Base-by-base conservation (phyloP, 2,329 filamentous ascomycete genomes). In the Rasamsonia emersonii region DNA sequence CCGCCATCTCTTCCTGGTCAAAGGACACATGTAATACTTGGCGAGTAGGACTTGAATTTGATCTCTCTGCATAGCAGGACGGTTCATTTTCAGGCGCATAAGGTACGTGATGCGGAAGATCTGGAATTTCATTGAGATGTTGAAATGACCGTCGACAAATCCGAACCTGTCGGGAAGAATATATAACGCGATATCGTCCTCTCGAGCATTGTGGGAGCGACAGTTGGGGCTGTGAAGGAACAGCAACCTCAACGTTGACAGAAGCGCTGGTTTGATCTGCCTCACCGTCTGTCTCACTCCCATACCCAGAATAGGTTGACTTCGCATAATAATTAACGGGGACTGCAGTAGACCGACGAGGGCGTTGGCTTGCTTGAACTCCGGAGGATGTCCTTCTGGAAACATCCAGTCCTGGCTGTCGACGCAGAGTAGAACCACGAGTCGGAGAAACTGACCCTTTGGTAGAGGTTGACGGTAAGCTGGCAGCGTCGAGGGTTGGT, bases 321-420 rank as follows among this genome's bases (percentile, higher is more conserved):
- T 36, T 45, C 9, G 45, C 35, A 28, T 51, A 59, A 29, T 61
- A 61, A 13, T 59, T 59, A 2, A 10, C 26, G 2, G 54, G 53
- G 3, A 42, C 46, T 4, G 30, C 45, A 33, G 41, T 47, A 20
- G 43, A 35, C 11, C 57, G 50, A 32, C 36, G 28, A 18, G 55
- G 52, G 3, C 57, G 53, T 20, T 50, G 50, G 11, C 21, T 15
- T 20, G 24, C 16, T 13, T 24, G 19, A 10, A 17, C 21, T 5
- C 3, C 26, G 9, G 18, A 18, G 8, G 13, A 14, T 23, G 9
- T n/a, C 6, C 10, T 20, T 8, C 21, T 28, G 16, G 23, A 11
- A 9, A 21, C 23, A 8, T 14, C 4, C 7, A 9, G 11, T 17
- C 18, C 15, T 7, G 26, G 10, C 9, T 7, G 7, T 16, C 18